Evolutionary conservation across 352 stramenopile species (phyloP), one percentile per base, ranked within the genome.

Genomic region (Phytophthora meadii): DNA sequence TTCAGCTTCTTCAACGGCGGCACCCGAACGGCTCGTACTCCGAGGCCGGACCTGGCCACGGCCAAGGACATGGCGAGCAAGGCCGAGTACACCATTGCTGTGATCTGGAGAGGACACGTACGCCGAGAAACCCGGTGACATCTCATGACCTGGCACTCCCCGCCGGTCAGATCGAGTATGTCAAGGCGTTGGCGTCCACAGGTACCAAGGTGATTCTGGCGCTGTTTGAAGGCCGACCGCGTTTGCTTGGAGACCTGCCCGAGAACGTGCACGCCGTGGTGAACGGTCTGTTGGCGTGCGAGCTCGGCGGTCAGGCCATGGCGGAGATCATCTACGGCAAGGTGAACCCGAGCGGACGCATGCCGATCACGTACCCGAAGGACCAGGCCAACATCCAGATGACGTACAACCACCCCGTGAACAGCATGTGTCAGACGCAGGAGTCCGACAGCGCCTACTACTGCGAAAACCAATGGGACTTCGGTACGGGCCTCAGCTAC

Each of bases 361-460:
- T 95, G 22, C 83, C 87, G 14, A 87, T 95, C 61, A 95, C 82
- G 24, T 97, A 91, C 70, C 82, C 82, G 22, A 83, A 82, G 63
- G 61, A 86, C 46, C 61, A 61, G 1, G 73, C 63, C 17, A 88
- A 83, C 45, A 66, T 84, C 46, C 62, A 67, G 28, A 82, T 89
- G 51, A 68, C 77, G 30, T 93, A 93, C 79, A 89, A 89, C 55
- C 81, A 89, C 57, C 79, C 57, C 3, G 76, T 82, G 34, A 82
- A 52, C 5, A 70, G 65, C 19, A 70, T 72, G 14, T 91, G 82
- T 37, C 81, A 87, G 56, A 74, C 87, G 62, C 73, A 76, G 9
- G 52, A 62, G n/a, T 24, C 34, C 10, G 28, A 28, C 36, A 36
- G 32, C 17, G 27, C 50, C 15, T 68, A 68, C 52, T 88, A 90